These are phyloP conservation scores for Paragyromitra xinjiangensis DNA, from an alignment of 495 filamentous ascomycete species.

Conservation along the genomic window DNA sequence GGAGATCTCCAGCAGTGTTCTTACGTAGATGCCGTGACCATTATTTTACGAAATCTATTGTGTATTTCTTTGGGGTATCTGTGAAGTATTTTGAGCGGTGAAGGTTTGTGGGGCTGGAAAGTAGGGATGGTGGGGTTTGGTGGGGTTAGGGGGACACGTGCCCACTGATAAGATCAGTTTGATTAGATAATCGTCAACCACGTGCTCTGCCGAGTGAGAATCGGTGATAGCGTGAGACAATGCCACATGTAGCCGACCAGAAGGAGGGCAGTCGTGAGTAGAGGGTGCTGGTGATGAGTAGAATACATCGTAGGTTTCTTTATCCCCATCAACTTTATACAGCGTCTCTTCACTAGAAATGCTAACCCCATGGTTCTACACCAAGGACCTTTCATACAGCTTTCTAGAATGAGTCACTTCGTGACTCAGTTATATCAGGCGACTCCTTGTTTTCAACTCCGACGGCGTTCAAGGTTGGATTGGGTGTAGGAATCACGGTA, in stretches of 20 bases:
- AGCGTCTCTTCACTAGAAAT: too few species aligned
- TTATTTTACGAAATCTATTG: not conserved
- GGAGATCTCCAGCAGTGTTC: not conserved
- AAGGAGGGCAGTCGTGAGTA: too few species aligned
- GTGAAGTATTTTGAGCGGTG: not conserved
- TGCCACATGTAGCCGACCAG: not conserved
- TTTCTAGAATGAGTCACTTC: too few species aligned
- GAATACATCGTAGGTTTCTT: too few species aligned
- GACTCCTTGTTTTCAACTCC: too few species aligned
- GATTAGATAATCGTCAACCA: slow-evolving; percentile 12
- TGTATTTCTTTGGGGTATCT: not conserved
- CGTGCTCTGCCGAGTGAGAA: slow-evolving; percentile 25
- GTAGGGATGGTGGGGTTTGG: slow-evolving; percentile 5
- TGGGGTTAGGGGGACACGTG: slow-evolving; percentile 16
- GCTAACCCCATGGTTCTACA: too few species aligned
- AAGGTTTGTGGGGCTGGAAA: not conserved
- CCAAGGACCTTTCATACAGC: too few species aligned
- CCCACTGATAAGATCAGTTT: slow-evolving; percentile 5
- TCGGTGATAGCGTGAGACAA: not conserved
- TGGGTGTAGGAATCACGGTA: not conserved
- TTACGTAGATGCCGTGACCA: slow-evolving; percentile 33
- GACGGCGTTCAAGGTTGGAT: too few species aligned
- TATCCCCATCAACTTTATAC: too few species aligned
- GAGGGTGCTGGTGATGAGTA: too few species aligned
- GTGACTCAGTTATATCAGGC: too few species aligned